These are phyloP conservation scores for Trichoderma koningii DNA, from an alignment of 2,329 filamentous ascomycete species.

Conservation along the genomic window DNA sequence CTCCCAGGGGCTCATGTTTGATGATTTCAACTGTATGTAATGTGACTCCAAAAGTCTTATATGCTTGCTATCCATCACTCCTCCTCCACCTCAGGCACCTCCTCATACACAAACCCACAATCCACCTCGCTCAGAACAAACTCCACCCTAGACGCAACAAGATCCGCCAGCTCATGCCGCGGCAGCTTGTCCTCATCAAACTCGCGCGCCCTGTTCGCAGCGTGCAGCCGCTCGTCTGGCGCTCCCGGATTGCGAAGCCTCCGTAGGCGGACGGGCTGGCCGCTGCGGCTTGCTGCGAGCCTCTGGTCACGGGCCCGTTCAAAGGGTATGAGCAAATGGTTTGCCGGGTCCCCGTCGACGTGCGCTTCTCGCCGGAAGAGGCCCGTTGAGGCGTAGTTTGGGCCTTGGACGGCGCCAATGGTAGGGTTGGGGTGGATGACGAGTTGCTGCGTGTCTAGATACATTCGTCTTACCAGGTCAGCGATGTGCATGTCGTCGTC, in stretches of 20 bases:
- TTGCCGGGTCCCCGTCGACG: constrained; percentile 44
- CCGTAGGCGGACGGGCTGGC: constrained; percentile 34
- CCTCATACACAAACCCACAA: constrained; percentile 42
- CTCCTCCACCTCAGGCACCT: constrained; percentile 29
- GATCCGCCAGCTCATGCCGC: constrained; percentile 23
- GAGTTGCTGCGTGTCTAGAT: constrained; percentile 47
- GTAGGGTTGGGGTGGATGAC: constrained; percentile 47
- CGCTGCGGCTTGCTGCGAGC: constrained; percentile 35
- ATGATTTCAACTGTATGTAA: neutral
- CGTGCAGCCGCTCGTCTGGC: constrained; percentile 32
- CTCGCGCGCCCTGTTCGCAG: constrained; percentile 36
- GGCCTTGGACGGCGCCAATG: constrained; percentile 60
- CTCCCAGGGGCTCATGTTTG: neutral
- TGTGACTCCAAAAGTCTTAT: neutral
- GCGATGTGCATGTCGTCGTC: constrained; percentile 29
- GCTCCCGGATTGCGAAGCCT: constrained; percentile 32
- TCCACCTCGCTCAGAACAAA: constrained; percentile 38
- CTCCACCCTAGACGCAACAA: constrained; percentile 35
- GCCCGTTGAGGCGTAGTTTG: constrained; percentile 49
- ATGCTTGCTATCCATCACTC: neutral
- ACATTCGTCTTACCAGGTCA: constrained; percentile 35
- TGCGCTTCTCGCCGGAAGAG: constrained; percentile 55
- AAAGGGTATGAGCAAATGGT: constrained; percentile 49
- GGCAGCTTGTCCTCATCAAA: constrained; percentile 35
- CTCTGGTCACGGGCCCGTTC: constrained; percentile 50